A percentile compares a stretch with the other conserved stretches of the same genome.
Conservation (phyloP, 805 yeast species). For the Maudiozyma bulderi region DNA sequence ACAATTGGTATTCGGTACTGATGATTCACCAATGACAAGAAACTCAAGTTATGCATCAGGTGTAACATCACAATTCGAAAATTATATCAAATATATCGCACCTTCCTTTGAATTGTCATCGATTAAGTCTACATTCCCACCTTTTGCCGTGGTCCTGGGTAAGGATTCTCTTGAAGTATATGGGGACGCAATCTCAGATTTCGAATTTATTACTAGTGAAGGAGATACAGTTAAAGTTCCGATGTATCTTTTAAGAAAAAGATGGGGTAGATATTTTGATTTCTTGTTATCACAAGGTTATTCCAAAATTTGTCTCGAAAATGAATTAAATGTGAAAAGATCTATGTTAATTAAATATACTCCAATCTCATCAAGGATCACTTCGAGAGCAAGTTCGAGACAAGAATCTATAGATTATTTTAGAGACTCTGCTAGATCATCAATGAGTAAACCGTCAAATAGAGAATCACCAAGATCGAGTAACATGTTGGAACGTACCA, state of each 20-base stretch:
- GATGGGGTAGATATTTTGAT: constrained; percentile 73
- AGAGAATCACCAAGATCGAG: not conserved
- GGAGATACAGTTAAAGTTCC: constrained; percentile 62
- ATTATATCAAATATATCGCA: constrained; percentile 65
- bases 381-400: constrained; percentile 2
- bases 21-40: constrained; percentile 1
- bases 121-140: constrained; percentile 53
- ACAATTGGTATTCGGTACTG: constrained; percentile 3
- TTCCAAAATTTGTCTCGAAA: constrained; percentile 39
- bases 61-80: constrained; percentile 39
- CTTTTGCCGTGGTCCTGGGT: constrained; percentile 69
- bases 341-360: not conserved
- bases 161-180: constrained; percentile 61
- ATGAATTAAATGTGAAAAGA: constrained; percentile 6
- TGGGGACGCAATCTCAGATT: constrained; percentile 56
- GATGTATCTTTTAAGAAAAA: constrained; percentile 46
- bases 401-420: not conserved
- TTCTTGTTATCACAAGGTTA: constrained; percentile 53
- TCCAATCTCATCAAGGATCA: constrained; percentile 3
- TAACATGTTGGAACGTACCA: not conserved
- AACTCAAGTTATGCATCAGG: constrained; percentile 10
- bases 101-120: constrained; percentile 59
- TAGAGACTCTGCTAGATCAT: constrained; percentile 10
- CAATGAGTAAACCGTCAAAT: constrained; percentile 8
- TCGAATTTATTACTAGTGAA: constrained; percentile 58